phyloP scores from a whole-genome alignment of 345 rosid species.

The Laguncularia racemosa region DNA sequence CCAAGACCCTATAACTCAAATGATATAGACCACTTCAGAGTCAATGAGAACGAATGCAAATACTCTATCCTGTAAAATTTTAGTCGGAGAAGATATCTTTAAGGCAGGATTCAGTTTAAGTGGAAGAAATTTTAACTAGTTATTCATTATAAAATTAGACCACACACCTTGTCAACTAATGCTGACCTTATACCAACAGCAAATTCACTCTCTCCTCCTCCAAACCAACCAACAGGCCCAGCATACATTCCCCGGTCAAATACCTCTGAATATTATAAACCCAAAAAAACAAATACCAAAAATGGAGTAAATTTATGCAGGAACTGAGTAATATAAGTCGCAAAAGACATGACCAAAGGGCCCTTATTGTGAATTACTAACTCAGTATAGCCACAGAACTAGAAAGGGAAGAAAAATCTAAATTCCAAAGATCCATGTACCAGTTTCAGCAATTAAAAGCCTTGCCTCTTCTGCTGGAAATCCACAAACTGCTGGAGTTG shows the following conservation, averaged over 20 bases:
- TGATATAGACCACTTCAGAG: not conserved
- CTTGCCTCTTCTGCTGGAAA: conserved; percentile 75
- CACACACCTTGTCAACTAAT: conserved; percentile 63
- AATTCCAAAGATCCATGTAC: conserved; percentile 18
- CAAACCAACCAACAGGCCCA: conserved; percentile 94
- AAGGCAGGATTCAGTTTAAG: not conserved
- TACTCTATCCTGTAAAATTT: too few relatives aligned
- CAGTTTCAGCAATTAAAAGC: conserved; percentile 65
- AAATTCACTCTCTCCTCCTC: conserved; percentile 94
- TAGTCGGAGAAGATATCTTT: too few relatives aligned
- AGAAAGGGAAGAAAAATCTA: not conserved
- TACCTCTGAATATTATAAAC: conserved; percentile 33
- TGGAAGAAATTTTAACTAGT: not conserved
- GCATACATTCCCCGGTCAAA: conserved; percentile 98
- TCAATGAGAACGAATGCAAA: too few relatives aligned
- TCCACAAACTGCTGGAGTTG: conserved; percentile 90
- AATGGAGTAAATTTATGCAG: not conserved
- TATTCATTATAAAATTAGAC: not conserved
- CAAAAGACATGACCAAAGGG: too few relatives aligned
- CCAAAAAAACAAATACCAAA: not conserved
- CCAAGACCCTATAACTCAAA: conserved; percentile 47
- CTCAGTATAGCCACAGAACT: too few relatives aligned
- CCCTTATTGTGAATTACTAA: too few relatives aligned
- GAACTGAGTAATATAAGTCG: not conserved
- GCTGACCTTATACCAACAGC: conserved; percentile 89